Base-by-base conservation (phyloP, 176 grass and related monocot species). In the Oryza rufipogon region DNA sequence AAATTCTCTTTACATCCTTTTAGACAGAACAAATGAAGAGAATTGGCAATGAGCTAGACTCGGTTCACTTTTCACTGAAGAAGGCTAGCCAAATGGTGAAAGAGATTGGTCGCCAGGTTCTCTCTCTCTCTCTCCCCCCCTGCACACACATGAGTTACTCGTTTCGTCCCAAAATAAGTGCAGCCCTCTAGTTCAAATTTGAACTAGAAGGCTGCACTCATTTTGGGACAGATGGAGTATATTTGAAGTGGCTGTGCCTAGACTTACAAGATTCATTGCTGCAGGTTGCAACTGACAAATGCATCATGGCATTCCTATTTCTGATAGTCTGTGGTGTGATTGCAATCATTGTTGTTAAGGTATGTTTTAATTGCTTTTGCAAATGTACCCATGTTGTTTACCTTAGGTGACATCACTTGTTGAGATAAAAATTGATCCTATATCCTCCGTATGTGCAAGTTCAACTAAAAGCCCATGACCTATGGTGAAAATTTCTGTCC, bases 231-330 rank as follows among this genome's bases (percentile, higher is more conserved):
- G 30, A 32, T 32, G 30, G 2, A 28, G 28, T 28, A 28, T 45
- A 46, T 74, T 36, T 68, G 75, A 71, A 33, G 41, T 19, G 60
- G 22, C 16, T 54, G 10, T 74, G 44, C 20, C 38, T 71, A 54
- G n/a, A 81, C 68, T 90, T 44, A 33, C 28, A 77, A 71, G 68
- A 30, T 75, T 30, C 81, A n/a, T 28, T 58, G 12, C 80, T 89
- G 56, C 91, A 98, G 96, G 96, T 98, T 60, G 96, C 96, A 66
- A 98, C 96, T 80, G 96, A 98, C 87, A 98, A 95, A 88, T 98
- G 96, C 75, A 98, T 98, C 71, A 98, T 98, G 96, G 74, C 78
- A 1, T 91, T 98, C 64, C 66, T 98, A 26, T 89, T 90, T 78
- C 72, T 98, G 33, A 95, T 98, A 77, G 96, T 98, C 45, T 93